Conservation (phyloP, 345 rosid genomes). For the Physaria fendleri region DNA sequence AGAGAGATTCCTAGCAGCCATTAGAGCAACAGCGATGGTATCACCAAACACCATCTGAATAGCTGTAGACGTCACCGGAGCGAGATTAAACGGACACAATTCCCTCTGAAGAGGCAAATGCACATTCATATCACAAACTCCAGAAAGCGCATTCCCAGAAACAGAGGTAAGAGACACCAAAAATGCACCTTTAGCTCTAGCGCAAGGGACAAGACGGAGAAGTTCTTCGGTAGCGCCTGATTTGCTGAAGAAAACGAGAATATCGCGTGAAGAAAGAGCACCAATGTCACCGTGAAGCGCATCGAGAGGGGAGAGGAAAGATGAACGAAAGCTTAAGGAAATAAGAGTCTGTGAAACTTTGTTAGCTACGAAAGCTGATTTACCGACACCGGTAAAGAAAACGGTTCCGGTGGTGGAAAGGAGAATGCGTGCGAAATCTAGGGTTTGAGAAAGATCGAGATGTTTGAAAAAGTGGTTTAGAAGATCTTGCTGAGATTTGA, state of each 20-base stretch:
- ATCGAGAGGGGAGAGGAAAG: slow-evolving; percentile 78
- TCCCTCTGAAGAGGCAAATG: slow-evolving; percentile 84
- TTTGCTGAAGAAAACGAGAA: slow-evolving; percentile 79
- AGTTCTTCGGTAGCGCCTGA: slow-evolving; percentile 91
- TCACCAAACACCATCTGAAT: slow-evolving; percentile 99
- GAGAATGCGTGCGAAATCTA: slow-evolving; percentile 64
- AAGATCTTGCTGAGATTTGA: slow-evolving; percentile 84
- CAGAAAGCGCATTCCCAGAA: slow-evolving; percentile 56
- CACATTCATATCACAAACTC: slow-evolving; percentile 70
- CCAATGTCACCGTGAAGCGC: slow-evolving; percentile 97
- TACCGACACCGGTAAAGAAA: slow-evolving; percentile 93
- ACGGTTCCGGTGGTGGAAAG: slow-evolving; percentile 55
- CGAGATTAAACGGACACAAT: slow-evolving; percentile 86
- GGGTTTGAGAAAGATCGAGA: slow-evolving; percentile 67
- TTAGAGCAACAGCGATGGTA: slow-evolving; percentile 90
- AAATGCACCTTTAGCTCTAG: slow-evolving; percentile 59
- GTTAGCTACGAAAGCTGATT: slow-evolving; percentile 89
- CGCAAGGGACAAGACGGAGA: slow-evolving; percentile 86
- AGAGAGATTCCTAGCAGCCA: slow-evolving; percentile 77
- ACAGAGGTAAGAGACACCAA: slow-evolving; percentile 81
- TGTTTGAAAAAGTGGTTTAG: slow-evolving; percentile 86
- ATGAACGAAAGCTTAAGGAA: slow-evolving; percentile 69
- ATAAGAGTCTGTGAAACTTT: slow-evolving; percentile 89
- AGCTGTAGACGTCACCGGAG: slow-evolving; percentile 95
- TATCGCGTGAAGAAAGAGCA: slow-evolving; percentile 42